Percentiles rank a stretch among this genome's conserved stretches.
phyloP scores from a whole-genome alignment of 495 filamentous ascomycete species.

The Bryoglossum gracile region DNA sequence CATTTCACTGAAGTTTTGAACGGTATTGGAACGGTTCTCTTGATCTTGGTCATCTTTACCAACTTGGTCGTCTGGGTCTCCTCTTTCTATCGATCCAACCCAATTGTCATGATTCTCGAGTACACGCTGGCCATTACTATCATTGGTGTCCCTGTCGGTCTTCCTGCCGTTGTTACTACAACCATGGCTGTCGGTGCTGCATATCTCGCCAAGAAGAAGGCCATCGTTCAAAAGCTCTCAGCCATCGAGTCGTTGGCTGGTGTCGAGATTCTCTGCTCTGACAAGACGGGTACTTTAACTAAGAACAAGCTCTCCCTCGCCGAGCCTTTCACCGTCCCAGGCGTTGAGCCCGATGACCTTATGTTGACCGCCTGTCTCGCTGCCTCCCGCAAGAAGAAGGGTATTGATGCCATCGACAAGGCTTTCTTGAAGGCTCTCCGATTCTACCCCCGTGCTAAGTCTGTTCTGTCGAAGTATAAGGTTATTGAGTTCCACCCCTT shows the following conservation, averaged over 20 bases:
- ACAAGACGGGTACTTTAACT: slow-evolving; percentile 92
- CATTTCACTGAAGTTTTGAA: slow-evolving; percentile 88
- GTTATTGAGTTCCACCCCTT: slow-evolving; percentile 80
- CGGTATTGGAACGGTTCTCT: slow-evolving; percentile 74
- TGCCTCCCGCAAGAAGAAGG: slow-evolving; percentile 88
- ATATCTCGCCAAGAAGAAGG: slow-evolving; percentile 90
- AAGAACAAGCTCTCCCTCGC: slow-evolving; percentile 86
- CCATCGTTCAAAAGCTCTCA: slow-evolving; percentile 92
- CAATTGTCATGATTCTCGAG: slow-evolving; percentile 66
- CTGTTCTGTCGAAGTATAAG: slow-evolving; percentile 65
- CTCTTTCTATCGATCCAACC: slow-evolving; percentile 78
- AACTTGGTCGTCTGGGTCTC: slow-evolving; percentile 78
- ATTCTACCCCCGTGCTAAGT: slow-evolving; percentile 71
- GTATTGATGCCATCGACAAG: slow-evolving; percentile 92
- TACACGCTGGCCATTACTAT: slow-evolving; percentile 85
- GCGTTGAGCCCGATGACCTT: slow-evolving; percentile 73
- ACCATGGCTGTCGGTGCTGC: slow-evolving; percentile 96
- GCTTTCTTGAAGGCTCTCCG: slow-evolving; percentile 81
- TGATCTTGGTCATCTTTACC: slow-evolving; percentile 73
- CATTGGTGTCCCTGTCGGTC: slow-evolving; percentile 92
- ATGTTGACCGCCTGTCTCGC: slow-evolving; percentile 90
- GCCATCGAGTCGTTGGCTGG: slow-evolving; percentile 92
- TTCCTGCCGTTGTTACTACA: slow-evolving; percentile 90
- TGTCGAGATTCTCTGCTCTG: slow-evolving; percentile 94
- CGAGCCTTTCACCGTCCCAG: slow-evolving; percentile 75